phyloP scores from a whole-genome alignment of 208 protist species.

The Trypanosoma brucei region DNA sequence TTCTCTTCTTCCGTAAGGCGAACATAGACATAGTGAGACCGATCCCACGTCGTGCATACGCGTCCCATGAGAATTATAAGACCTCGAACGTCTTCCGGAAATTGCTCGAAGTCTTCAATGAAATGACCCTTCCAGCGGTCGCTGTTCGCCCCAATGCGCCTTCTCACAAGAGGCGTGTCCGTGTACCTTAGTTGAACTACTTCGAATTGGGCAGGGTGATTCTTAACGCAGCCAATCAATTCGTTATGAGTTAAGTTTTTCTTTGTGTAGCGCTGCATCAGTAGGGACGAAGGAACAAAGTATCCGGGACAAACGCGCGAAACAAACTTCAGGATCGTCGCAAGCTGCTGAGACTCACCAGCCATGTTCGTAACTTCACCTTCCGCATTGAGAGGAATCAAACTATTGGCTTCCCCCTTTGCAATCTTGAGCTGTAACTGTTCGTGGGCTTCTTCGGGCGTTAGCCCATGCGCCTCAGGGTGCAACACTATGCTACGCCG shows the following conservation, averaged over 20 bases:
- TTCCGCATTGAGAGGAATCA: slow-evolving; percentile 37
- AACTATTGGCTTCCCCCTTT: slow-evolving; percentile 58
- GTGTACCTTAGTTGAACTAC: slow-evolving; percentile 36
- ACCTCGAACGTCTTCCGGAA: slow-evolving; percentile 61
- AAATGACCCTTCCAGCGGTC: slow-evolving; percentile 57
- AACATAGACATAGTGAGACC: slow-evolving; percentile 79
- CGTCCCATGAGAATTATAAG: slow-evolving; percentile 50
- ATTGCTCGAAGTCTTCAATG: slow-evolving; percentile 54
- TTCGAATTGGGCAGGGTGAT: slow-evolving; percentile 59
- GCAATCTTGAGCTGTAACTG: slow-evolving; percentile 48
- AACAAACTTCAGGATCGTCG: slow-evolving; percentile 44
- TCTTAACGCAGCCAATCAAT: slow-evolving; percentile 31
- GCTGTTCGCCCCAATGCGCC: slow-evolving; percentile 63
- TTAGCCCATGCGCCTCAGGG: slow-evolving; percentile 72
- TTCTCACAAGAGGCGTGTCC: slow-evolving; percentile 53
- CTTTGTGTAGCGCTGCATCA: slow-evolving; percentile 78
- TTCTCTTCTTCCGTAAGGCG: slow-evolving; percentile 47
- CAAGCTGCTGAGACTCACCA: slow-evolving; percentile 21
- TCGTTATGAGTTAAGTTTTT: slow-evolving; percentile 55
- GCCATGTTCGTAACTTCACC: slow-evolving; percentile 24
- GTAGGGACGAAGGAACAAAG: slow-evolving; percentile 56
- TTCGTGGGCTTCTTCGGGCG: slow-evolving; percentile 51
- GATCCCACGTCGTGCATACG: slow-evolving; percentile 67
- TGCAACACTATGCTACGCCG: slow-evolving; percentile 73
- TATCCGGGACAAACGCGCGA: slow-evolving; percentile 71